phyloP scores from a whole-genome alignment of 1,284 basidiomycete species.

The Fistulinella staudtii region DNA sequence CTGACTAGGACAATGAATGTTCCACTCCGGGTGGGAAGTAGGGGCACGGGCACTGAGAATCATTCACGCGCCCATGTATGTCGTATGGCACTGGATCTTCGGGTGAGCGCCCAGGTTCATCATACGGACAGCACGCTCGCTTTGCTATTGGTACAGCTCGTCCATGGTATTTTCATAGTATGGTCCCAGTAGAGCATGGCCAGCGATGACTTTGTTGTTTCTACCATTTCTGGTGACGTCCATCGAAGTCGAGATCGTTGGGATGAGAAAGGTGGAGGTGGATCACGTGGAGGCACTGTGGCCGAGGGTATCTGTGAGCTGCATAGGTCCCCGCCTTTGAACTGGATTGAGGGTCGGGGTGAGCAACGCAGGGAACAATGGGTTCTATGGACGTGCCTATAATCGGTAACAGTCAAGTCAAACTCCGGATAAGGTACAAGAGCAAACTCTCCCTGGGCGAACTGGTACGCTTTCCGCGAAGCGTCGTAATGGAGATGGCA shows the following conservation, averaged over 20 bases:
- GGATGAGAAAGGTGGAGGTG: background rate
- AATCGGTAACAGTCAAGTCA: conserved; percentile 3
- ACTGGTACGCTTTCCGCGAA: background rate
- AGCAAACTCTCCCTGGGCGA: background rate
- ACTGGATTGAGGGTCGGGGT: background rate
- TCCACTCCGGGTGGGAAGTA: background rate
- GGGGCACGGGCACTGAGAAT: background rate
- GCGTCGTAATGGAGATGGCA: conserved; percentile 1
- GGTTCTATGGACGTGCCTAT: background rate
- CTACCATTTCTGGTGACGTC: conserved; percentile 1
- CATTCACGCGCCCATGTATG: conserved; percentile 1
- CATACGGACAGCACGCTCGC: background rate
- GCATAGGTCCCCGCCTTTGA: background rate
- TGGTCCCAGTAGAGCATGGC: background rate
- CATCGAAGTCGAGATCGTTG: conserved; percentile 5
- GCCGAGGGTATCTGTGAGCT: conserved; percentile 1
- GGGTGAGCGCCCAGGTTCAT: background rate
- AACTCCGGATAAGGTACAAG: conserved; percentile 7
- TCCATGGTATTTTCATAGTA: conserved; percentile 4
- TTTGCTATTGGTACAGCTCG: conserved; percentile 3
- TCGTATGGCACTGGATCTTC: background rate
- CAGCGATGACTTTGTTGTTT: conserved; percentile 7
- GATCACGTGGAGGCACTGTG: background rate
- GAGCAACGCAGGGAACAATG: no score
- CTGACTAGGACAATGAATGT: background rate